Base-by-base conservation (phyloP, 2,329 filamentous ascomycete species). In the Fusarium xyrophilum region DNA sequence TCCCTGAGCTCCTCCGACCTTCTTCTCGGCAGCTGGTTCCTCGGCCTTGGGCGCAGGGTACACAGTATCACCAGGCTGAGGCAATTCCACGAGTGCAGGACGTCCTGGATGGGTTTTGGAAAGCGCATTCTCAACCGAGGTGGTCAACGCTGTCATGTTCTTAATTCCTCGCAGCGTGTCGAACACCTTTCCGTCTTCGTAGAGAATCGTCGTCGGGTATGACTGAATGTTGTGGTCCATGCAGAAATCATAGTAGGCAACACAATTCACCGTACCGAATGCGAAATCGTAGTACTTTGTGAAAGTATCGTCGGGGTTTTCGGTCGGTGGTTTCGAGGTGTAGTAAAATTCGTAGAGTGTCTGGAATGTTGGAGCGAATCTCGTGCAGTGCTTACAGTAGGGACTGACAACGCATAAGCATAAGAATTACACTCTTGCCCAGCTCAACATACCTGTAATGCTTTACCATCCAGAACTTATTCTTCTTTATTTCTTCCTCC, bases 341-440 rank as follows among this genome's bases (percentile, higher is more conserved):
- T 93, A 83, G 82, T 97, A 99, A 79, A 90, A 97, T 81, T 99
- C 96, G 84, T 98, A 97, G 17, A 95, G 80, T 8, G 94, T 97
- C 80, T 98, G 93, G 84, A 89, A 97, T 52, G 88, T 90, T 11
- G 96, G 96, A 54, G 92, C 93, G 75, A 93, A 92, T 51, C 86
- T 83, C 77, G 86, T 85, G 82, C 94, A 97, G 79, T 97, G 93
- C 47, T 85, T 85, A 79, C 86, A 89, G 69, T 82, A 87, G 14
- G 86, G 86, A 72, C 86, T 88, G 61, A 11, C 32, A 43, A 65
- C 67, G 42, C 6, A 60, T 72, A 58, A 76, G 77, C 38, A 56
- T 36, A 36, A 12, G 33, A 13, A 55, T 30, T 60, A 32, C 4
- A 35, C 40, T 46, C 27, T 48, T 23, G 43, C 39, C 17, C 38